Conservation (phyloP, 257 asterid genomes). For the Penstemon newberryi region DNA sequence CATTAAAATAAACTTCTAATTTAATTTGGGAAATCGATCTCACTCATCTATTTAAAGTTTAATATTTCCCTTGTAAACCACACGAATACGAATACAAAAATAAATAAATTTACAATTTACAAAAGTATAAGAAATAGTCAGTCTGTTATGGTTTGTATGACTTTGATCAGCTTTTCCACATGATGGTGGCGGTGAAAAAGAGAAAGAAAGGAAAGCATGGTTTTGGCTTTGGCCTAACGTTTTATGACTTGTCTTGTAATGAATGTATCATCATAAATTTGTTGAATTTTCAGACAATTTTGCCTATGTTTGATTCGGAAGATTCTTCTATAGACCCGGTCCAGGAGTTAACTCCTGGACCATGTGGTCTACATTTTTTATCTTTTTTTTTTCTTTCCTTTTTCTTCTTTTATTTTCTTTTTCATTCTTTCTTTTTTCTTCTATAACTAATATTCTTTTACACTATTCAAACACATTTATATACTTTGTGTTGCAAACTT, state of each 20-base stretch:
- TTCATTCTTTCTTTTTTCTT: too few relatives aligned
- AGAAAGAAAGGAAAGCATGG: constrained; percentile 18
- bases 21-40: neutral
- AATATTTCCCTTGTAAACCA: too few relatives aligned
- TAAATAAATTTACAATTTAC: neutral
- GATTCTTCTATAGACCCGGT: too few relatives aligned
- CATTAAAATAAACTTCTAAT: neutral
- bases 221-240: neutral
- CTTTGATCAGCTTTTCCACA: constrained; percentile 1
- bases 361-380: too few relatives aligned
- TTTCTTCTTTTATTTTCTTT: too few relatives aligned
- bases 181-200: constrained; percentile 9
- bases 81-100: neutral
- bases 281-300: constrained; percentile 27
- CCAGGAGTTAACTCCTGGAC: too few relatives aligned
- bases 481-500: too few relatives aligned
- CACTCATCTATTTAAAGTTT: neutral
- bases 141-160: too few relatives aligned
- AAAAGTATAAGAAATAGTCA: neutral
- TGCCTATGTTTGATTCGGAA: neutral
- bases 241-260: neutral
- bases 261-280: neutral
- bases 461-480: too few relatives aligned
- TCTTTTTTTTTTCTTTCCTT: too few relatives aligned
- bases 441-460: too few relatives aligned